Evolutionary conservation across 148 eudicot genomes (phyloP).

Genomic region (Dianthus caryophyllus): DNA sequence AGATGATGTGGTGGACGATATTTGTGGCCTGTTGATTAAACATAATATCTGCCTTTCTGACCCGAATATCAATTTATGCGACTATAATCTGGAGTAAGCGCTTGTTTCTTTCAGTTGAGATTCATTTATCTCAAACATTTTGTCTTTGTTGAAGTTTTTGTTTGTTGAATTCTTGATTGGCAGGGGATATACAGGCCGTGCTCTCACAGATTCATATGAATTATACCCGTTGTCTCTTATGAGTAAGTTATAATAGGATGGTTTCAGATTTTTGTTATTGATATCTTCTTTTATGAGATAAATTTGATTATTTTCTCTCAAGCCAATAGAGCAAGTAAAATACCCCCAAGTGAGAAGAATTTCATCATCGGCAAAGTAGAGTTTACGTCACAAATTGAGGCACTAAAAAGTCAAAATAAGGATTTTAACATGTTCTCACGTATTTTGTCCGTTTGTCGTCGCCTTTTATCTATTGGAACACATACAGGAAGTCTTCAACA

Average conservation of each 20-base stretch:
- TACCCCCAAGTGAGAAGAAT: no score
- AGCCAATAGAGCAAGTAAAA: no score
- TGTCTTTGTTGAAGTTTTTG: neutral
- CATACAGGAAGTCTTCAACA: neutral
- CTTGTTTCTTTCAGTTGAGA: neutral
- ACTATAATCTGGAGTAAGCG: neutral
- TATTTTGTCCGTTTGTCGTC: no score
- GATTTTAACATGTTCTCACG: no score
- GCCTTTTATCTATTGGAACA: no score
- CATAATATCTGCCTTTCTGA: neutral
- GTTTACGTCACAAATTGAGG: no score
- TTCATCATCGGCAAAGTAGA: no score
- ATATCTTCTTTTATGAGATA: neutral
- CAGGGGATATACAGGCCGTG: neutral
- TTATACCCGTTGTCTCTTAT: neutral
- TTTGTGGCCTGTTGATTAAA: neutral
- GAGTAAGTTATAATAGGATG: neutral
- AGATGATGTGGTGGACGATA: neutral
- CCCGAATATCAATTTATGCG: neutral
- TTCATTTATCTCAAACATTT: no score
- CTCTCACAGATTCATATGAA: neutral
- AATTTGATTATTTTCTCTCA: no score
- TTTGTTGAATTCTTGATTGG: neutral
- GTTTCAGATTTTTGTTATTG: neutral
- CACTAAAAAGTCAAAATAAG: no score